Base-by-base conservation (phyloP, 768 basidiomycete genomes). In the Rhizopogon vinicolor region DNA sequence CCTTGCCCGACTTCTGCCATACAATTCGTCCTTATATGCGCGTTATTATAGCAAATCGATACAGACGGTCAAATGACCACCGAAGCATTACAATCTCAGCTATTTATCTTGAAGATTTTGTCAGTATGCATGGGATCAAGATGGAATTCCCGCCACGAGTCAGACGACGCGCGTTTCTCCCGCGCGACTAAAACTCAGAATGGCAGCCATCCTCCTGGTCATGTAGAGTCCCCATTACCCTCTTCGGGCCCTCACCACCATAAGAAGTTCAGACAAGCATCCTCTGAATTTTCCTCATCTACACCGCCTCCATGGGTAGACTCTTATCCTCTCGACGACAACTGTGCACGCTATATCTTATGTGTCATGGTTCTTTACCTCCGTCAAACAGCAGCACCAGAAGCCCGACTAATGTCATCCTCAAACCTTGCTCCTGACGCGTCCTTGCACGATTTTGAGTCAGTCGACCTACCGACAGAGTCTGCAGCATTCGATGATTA, bases 341-440 rank as follows among this genome's bases (percentile, higher is more conserved):
- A 78, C 37, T 87, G 90, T 60, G 91, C 90, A 25, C 83, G 80
- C 66, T 92, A 93, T 67, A 78, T 93, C 44, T 74, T 94, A 52
- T 86, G 84, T 66, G 86, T 93, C 43, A 85, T 94, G 82, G 80
- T 91, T 16, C 71, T 87, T n/a, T 91, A 89, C 67, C 78, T 93
- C 37, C 82, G 90, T 16, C 86, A 91, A 65, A 86, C 87, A 0
- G 75, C 83, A 0, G 73, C 79, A 35, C 69, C 77, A 19, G 84
- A 88, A 16, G 70, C 73, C 33, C 74, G 78, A 8, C 72, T 82
- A n/a, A 78, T 80, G 72, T 83, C 81, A 64, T 78, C 83, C 18
- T 81, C 82, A 19, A 84, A 78, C 60, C 75, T 81, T 33, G 83
- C 79, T 19, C 81, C 85, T 40, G 79, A 86, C 46, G 77, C 84